A percentile compares a stretch with the other conserved stretches of the same genome.
phyloP scores from a whole-genome alignment of 805 yeast species.

The Ogataea ramenticola region DNA sequence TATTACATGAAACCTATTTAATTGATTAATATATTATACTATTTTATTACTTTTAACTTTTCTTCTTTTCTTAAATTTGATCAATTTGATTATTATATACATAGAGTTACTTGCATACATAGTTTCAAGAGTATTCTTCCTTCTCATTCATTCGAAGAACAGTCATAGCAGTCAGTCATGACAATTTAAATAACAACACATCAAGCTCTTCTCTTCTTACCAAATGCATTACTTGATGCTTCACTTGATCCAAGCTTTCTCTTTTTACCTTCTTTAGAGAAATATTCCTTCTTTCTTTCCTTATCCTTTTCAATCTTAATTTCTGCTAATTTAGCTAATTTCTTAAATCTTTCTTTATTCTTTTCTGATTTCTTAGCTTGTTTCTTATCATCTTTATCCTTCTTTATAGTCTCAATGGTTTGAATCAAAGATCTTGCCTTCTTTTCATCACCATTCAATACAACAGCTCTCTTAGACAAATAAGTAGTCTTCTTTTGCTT shows the following conservation, averaged over 20 bases:
- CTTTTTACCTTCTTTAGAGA: constrained; percentile 64
- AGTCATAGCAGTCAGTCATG: too few species aligned
- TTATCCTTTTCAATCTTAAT: constrained; percentile 65
- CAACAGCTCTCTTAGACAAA: constrained; percentile 85
- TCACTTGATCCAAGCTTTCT: constrained; percentile 33
- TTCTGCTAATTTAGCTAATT: constrained; percentile 68
- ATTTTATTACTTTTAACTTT: too few species aligned
- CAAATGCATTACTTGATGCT: constrained; percentile 19
- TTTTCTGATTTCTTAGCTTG: constrained; percentile 66
- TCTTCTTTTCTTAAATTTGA: too few species aligned
- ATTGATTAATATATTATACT: too few species aligned
- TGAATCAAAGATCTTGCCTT: constrained; percentile 85
- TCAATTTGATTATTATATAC: too few species aligned
- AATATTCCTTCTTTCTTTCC: constrained; percentile 83
- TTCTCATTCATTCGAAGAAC: too few species aligned
- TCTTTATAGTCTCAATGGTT: constrained; percentile 76
- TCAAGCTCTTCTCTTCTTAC: constrained; percentile 16
- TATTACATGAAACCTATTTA: too few species aligned
- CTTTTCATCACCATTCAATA: constrained; percentile 87
- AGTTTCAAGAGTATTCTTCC: too few species aligned
- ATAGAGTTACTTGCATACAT: too few species aligned
- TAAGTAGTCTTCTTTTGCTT: constrained; percentile 82
- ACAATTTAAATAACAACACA: too few species aligned
- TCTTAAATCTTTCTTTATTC: constrained; percentile 68
- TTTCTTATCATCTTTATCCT: constrained; percentile 77